A percentile compares a stretch with the other conserved stretches of the same genome.
These are phyloP conservation scores for Lagenaria siceraria DNA, from an alignment of 306 rosid genomes.

Conservation along the genomic window DNA sequence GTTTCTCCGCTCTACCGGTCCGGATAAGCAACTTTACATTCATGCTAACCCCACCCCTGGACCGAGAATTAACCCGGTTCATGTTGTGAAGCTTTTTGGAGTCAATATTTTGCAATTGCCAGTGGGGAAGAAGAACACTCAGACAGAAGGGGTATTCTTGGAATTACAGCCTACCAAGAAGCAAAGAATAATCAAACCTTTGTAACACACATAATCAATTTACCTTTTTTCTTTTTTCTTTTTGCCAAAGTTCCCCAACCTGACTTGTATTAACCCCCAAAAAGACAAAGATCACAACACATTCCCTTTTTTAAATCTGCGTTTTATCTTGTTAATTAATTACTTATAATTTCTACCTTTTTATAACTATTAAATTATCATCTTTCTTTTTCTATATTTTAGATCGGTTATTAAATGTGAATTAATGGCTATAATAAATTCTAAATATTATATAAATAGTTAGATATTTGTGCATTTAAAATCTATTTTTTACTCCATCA, in stretches of 20 bases:
- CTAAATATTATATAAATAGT: neutral
- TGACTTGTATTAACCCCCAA: neutral
- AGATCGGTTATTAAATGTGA: neutral
- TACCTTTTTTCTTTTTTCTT: neutral
- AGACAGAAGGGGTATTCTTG: neutral
- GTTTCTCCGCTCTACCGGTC: constrained; percentile 17
- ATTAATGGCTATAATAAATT: neutral
- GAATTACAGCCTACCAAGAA: constrained; percentile 1
- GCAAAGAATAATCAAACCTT: constrained; percentile 9
- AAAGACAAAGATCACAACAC: neutral
- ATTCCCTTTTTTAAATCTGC: too few relatives aligned
- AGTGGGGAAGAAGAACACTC: neutral
- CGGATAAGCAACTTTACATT: constrained; percentile 18
- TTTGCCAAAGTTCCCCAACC: neutral
- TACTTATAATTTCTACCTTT: neutral
- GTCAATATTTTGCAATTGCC: constrained; percentile 15
- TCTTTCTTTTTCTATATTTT: too few relatives aligned
- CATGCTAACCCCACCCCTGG: neutral
- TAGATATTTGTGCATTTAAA: neutral
- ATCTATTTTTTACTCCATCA: too few relatives aligned
- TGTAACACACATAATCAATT: neutral
- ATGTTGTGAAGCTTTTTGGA: constrained; percentile 26
- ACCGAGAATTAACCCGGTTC: neutral
- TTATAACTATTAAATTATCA: too few relatives aligned
- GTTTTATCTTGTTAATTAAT: too few relatives aligned